Evolutionary conservation across 768 basidiomycete species (phyloP).

Genomic region (Hydnum rufescens): DNA sequence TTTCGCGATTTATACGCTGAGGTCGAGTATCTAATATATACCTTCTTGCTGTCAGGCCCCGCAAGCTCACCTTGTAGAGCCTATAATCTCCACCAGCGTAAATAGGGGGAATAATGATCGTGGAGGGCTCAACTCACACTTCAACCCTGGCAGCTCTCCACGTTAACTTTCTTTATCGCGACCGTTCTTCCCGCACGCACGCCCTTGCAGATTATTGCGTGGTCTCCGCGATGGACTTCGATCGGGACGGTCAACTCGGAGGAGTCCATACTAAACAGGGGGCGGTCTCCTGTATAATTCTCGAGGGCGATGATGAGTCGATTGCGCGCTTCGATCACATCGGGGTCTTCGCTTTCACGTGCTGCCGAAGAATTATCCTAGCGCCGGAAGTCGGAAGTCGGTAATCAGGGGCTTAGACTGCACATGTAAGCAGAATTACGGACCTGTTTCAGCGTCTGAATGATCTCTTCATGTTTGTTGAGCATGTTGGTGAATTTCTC

Average conservation of each 20-base stretch:
- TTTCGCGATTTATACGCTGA: not conserved
- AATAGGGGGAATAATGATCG: not conserved
- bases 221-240: not conserved
- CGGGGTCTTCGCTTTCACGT: not conserved
- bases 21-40: not conserved
- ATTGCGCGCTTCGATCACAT: not conserved
- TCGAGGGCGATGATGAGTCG: not conserved
- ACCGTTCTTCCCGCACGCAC: not conserved
- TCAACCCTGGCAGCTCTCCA: not conserved
- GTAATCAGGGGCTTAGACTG: too few relatives aligned
- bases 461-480: too few relatives aligned
- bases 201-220: not conserved
- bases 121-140: not conserved
- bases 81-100: not conserved
- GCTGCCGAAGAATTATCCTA: not conserved
- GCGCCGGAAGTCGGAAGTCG: too few relatives aligned
- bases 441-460: too few relatives aligned
- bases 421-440: too few relatives aligned
- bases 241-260: not conserved
- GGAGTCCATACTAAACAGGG: not conserved
- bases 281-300: not conserved
- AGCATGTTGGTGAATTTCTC: not conserved
- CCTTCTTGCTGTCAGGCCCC: not conserved
- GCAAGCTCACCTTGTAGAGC: not conserved
- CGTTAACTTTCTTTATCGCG: not conserved